These are phyloP conservation scores for Backusella liffmaniae DNA, from an alignment of 192 early-diverging fungal genomes.

Conservation along the genomic window DNA sequence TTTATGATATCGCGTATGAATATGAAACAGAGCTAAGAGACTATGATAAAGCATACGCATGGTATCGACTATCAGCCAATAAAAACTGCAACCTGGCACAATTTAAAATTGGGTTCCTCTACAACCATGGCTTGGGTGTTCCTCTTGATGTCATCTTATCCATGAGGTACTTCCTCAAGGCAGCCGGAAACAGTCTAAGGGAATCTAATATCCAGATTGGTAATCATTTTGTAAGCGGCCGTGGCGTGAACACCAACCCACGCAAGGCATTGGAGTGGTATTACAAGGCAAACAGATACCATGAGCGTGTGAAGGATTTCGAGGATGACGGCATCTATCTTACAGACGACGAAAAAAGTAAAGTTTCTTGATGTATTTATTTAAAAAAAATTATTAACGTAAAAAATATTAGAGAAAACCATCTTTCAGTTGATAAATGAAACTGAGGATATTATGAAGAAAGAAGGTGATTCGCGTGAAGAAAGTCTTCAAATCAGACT, in stretches of 20 bases:
- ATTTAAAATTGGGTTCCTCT: background rate
- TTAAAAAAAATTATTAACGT: no score
- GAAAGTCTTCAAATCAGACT: background rate
- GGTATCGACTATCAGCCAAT: background rate
- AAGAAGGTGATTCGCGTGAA: background rate
- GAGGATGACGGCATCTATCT: background rate
- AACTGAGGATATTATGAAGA: background rate
- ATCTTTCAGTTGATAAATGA: background rate
- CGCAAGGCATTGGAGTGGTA: background rate
- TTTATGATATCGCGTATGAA: background rate
- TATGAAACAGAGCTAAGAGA: background rate
- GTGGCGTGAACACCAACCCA: background rate
- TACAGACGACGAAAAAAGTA: background rate
- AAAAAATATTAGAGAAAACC: background rate
- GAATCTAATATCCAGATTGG: background rate
- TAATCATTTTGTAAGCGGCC: background rate
- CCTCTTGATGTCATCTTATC: background rate
- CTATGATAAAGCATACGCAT: background rate
- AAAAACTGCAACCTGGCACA: background rate
- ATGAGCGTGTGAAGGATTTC: background rate
- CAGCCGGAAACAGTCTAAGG: background rate
- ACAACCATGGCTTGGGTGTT: background rate
- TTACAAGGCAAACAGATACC: background rate
- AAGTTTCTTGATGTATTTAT: background rate
- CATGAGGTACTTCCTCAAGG: background rate